A percentile compares a stretch with the other conserved stretches of the same genome.
phyloP scores from a whole-genome alignment of 805 yeast genomes.

The Metschnikowia cerradonensis region DNA sequence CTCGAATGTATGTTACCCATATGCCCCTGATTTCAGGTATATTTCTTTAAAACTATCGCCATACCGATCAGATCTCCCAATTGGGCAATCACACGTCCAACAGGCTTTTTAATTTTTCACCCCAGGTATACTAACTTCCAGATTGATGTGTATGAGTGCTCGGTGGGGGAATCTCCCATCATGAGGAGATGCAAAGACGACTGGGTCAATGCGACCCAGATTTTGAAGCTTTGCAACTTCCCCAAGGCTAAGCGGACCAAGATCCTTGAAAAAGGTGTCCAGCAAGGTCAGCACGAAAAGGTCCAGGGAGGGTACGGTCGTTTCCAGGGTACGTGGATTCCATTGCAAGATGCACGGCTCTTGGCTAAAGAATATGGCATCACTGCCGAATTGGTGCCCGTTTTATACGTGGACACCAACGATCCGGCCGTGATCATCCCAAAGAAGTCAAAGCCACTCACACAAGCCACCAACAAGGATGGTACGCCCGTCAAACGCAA shows the following conservation, averaged over 20 bases:
- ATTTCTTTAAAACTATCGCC: neutral
- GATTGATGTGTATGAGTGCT: constrained; percentile 69
- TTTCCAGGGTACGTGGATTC: constrained; percentile 97
- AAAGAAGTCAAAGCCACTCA: constrained; percentile 27
- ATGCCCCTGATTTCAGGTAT: neutral
- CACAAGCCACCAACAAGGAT: constrained; percentile 25
- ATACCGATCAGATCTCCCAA: neutral
- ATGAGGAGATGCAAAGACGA: constrained; percentile 90
- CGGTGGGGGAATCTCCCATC: constrained; percentile 63
- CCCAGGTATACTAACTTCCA: constrained; percentile 11
- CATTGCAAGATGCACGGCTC: constrained; percentile 62
- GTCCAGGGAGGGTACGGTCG: constrained; percentile 97
- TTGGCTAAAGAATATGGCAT: constrained; percentile 40
- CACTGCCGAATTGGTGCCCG: constrained; percentile 39
- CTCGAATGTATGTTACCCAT: constrained; percentile 36
- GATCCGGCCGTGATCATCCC: constrained; percentile 37
- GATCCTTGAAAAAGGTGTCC: constrained; percentile 90
- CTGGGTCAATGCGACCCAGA: constrained; percentile 97
- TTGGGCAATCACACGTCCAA: neutral
- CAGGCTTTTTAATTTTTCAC: neutral
- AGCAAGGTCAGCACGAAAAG: constrained; percentile 82
- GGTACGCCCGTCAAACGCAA: constrained; percentile 42
- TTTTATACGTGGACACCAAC: constrained; percentile 33
- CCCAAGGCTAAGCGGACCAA: constrained; percentile 93
- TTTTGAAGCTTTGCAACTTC: constrained; percentile 86